A percentile compares a stretch with the other conserved stretches of the same genome.
These are phyloP conservation scores for Geotrichum fermentans DNA, from an alignment of 1,139 yeast genomes.

Conservation along the genomic window DNA sequence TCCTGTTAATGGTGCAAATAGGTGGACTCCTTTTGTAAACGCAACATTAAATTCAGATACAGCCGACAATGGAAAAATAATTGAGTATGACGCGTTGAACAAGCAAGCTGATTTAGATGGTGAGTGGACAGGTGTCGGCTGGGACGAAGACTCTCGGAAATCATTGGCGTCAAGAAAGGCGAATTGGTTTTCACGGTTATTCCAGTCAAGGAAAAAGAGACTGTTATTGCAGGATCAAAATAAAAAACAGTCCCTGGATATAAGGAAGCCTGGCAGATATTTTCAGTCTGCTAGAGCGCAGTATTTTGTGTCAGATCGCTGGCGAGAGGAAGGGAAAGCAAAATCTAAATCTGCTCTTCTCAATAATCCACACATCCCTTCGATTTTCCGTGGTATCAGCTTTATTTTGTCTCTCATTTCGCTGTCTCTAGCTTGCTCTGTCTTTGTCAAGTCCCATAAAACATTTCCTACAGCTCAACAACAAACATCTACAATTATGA, in stretches of 20 bases:
- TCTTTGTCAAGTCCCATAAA: conserved; percentile 27
- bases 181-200: background rate
- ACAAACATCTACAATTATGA: conserved; percentile 89
- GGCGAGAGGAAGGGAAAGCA: conserved; percentile 57
- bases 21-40: conserved; percentile 20
- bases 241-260: background rate
- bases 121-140: conserved; percentile 9
- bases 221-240: background rate
- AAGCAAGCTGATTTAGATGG: conserved; percentile 17
- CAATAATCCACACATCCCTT: conserved; percentile 75
- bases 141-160: conserved; percentile 2
- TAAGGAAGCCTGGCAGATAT: background rate
- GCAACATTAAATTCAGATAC: conserved; percentile 6
- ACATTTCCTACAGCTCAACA: conserved; percentile 47
- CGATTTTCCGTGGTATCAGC: conserved; percentile 65
- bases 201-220: background rate
- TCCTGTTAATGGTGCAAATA: conserved; percentile 3
- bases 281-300: conserved; percentile 4
- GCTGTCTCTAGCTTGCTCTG: conserved; percentile 30
- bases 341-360: conserved; percentile 54
- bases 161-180: conserved; percentile 6
- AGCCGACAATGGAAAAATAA: conserved; percentile 1
- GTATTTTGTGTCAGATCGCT: conserved; percentile 30
- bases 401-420: conserved; percentile 41
- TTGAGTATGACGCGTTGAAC: conserved; percentile 12